Evolutionary conservation across 2,329 filamentous ascomycete genomes (phyloP).

Genomic region (Kalmusia sp.): DNA sequence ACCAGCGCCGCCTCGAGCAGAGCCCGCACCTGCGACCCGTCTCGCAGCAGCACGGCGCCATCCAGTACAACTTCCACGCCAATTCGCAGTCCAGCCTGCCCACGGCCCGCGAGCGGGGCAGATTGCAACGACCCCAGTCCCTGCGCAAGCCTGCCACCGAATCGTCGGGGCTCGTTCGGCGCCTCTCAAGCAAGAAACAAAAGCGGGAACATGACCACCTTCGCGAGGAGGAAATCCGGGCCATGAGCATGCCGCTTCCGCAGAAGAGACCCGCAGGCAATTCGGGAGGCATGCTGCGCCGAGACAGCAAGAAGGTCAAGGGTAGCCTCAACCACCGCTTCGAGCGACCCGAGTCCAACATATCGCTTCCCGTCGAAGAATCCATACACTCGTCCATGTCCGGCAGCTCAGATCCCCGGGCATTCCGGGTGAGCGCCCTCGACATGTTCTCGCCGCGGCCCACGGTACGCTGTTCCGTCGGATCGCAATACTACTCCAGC

Average conservation of each 20-base stretch:
- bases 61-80: constrained; percentile 54
- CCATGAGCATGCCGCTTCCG: constrained; percentile 76
- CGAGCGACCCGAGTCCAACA: constrained; percentile 71
- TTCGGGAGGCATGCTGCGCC: constrained; percentile 66
- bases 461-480: constrained; percentile 76
- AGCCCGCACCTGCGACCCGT: constrained; percentile 58
- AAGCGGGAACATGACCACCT: constrained; percentile 70
- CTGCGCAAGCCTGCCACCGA: constrained; percentile 66
- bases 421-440: constrained; percentile 81
- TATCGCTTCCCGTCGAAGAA: constrained; percentile 75
- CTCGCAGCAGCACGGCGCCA: constrained; percentile 48
- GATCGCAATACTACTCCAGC: constrained; percentile 63
- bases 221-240: constrained; percentile 86
- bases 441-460: constrained; percentile 86
- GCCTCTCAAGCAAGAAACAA: constrained; percentile 76
- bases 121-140: constrained; percentile 55
- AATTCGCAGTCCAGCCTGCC: constrained; percentile 45
- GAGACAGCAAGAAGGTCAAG: constrained; percentile 71
- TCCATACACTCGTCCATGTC: constrained; percentile 81
- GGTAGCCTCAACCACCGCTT: constrained; percentile 63
- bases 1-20: constrained; percentile 47
- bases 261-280: constrained; percentile 67
- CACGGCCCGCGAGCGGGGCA: constrained; percentile 51
- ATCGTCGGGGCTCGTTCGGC: constrained; percentile 61
- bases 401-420: constrained; percentile 73